Conservation (phyloP, 208 protist species). For the Endotrypanum monterogeii region DNA sequence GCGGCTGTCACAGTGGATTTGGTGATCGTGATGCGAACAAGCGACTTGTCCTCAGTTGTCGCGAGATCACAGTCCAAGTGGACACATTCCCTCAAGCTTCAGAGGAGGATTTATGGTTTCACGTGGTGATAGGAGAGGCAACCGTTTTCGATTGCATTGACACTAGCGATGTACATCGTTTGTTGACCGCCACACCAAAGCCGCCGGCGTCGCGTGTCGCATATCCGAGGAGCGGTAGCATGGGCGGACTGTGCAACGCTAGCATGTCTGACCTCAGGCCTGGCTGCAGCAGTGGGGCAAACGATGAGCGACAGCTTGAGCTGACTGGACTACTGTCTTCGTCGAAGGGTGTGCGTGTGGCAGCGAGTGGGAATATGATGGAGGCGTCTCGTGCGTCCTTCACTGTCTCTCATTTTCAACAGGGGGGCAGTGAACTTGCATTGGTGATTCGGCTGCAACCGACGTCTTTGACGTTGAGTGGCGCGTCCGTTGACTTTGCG, state of each 20-base stretch:
- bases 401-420: conserved; percentile 31
- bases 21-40: conserved; percentile 46
- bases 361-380: background rate
- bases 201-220: background rate
- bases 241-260: background rate
- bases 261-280: background rate
- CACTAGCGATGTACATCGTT: conserved; percentile 46
- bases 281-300: conserved; percentile 3
- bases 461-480: conserved; percentile 47
- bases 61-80: conserved; percentile 48
- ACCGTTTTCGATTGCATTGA: conserved; percentile 67
- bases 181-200: conserved; percentile 48
- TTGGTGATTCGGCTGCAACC: conserved; percentile 55
- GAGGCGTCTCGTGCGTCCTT: conserved; percentile 11
- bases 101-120: conserved; percentile 48
- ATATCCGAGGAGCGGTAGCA: background rate
- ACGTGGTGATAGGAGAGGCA: conserved; percentile 42
- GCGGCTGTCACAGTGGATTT: conserved; percentile 36
- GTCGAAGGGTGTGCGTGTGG: conserved; percentile 28
- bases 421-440: conserved; percentile 31
- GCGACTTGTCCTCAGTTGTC: conserved; percentile 50
- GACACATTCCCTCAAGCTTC: conserved; percentile 46
- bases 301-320: conserved; percentile 18
- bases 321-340: conserved; percentile 34
- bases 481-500: conserved; percentile 35